Percentiles rank a stretch among this genome's conserved stretches.
These are phyloP conservation scores for Ceratocystis cacaofunesta DNA, from an alignment of 2,329 filamentous ascomycete genomes.

Conservation along the genomic window DNA sequence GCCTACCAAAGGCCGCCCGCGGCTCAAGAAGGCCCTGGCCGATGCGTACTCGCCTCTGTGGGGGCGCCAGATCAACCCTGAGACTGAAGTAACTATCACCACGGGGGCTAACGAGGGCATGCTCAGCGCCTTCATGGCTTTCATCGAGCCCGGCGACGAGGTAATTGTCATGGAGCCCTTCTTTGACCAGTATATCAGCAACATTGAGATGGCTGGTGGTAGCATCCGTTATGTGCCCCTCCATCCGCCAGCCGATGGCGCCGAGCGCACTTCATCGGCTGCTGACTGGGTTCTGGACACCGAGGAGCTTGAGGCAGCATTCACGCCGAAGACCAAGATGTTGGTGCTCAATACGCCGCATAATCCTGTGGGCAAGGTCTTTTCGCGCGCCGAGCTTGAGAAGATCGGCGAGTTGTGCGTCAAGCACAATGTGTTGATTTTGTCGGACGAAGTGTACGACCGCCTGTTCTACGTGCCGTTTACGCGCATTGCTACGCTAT, in stretches of 20 bases:
- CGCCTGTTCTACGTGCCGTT: constrained; percentile 91
- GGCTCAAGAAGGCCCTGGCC: constrained; percentile 83
- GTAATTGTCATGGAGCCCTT: constrained; percentile 98
- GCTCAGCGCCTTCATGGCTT: constrained; percentile 95
- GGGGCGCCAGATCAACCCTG: constrained; percentile 65
- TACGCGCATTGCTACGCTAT: constrained; percentile 79
- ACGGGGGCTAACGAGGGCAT: constrained; percentile 85
- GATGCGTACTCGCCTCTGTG: constrained; percentile 86
- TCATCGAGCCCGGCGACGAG: constrained; percentile 86
- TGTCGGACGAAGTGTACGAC: constrained; percentile 89
- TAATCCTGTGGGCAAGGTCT: constrained; percentile 95
- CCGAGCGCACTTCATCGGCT: constrained; percentile 64
- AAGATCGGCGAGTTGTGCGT: constrained; percentile 79
- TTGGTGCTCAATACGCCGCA: constrained; percentile 78
- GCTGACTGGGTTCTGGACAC: constrained; percentile 82
- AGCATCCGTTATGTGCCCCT: constrained; percentile 93
- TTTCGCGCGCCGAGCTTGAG: constrained; percentile 67
- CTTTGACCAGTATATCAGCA: constrained; percentile 98
- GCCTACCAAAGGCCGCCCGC: constrained; percentile 80
- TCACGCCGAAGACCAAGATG: constrained; percentile 87
- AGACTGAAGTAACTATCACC: constrained; percentile 88
- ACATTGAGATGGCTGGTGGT: constrained; percentile 96
- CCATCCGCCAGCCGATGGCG: constrained; percentile 71
- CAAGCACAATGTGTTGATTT: constrained; percentile 84
- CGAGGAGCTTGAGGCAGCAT: constrained; percentile 61